A percentile compares a stretch with the other conserved stretches of the same genome.
These are phyloP conservation scores for Ilex asprella DNA, from an alignment of 257 asterid species.

Conservation along the genomic window DNA sequence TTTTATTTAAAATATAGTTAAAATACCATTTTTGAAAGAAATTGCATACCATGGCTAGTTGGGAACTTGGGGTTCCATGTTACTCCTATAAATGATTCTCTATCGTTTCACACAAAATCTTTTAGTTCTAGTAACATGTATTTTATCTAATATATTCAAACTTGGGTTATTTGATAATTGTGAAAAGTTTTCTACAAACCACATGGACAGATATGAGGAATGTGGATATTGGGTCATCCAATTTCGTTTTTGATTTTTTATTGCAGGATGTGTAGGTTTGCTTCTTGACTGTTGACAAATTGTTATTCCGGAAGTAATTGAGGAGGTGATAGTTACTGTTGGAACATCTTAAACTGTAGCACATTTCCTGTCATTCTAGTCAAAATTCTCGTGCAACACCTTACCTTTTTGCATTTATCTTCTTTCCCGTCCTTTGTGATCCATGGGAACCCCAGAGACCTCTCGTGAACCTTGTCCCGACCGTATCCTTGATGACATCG, in stretches of 20 bases:
- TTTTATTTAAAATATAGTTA: no score
- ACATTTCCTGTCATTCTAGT: neutral
- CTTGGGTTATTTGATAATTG: no score
- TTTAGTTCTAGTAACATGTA: no score
- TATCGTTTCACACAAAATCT: no score
- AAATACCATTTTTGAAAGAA: no score
- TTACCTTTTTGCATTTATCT: no score
- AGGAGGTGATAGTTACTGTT: neutral
- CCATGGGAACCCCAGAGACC: conserved; percentile 84
- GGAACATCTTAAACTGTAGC: neutral
- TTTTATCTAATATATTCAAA: no score
- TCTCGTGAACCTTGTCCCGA: conserved; percentile 95
- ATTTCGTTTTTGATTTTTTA: no score
- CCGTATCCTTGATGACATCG: conserved; percentile 80
- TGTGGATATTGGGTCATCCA: neutral
- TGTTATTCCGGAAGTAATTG: no score
- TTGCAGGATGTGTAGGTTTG: neutral
- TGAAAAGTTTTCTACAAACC: neutral
- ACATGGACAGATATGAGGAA: neutral
- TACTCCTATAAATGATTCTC: no score
- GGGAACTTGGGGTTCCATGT: no score
- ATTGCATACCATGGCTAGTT: no score
- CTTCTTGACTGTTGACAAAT: neutral
- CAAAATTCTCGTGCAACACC: neutral
- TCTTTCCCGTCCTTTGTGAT: neutral